phyloP scores from a whole-genome alignment of 106 monocot genomes.

The Triglochin maritima region DNA sequence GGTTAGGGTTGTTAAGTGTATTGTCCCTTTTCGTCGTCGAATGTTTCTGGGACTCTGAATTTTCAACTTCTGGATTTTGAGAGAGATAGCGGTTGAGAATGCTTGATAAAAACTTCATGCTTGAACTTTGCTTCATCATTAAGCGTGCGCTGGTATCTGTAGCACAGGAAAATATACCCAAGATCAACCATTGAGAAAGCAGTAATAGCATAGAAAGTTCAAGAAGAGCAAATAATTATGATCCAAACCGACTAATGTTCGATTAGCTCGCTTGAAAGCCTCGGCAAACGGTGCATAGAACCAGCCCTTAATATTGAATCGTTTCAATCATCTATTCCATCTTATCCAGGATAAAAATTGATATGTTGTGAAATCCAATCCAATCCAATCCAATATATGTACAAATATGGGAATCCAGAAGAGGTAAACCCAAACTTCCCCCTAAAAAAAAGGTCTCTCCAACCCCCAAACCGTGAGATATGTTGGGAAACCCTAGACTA shows the following conservation, averaged over 20 bases:
- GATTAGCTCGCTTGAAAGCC: no score
- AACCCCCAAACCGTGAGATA: background rate
- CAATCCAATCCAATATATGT: no score
- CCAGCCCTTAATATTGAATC: no score
- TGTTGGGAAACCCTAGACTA: background rate
- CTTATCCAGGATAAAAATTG: no score
- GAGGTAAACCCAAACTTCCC: background rate
- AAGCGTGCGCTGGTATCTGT: conserved; percentile 24
- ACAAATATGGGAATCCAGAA: conserved; percentile 3
- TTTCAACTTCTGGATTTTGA: conserved; percentile 7
- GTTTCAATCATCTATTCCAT: no score
- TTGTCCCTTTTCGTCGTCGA: conserved; percentile 5
- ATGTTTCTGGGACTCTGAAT: background rate
- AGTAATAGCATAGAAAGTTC: background rate
- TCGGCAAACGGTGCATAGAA: no score
- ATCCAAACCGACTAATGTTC: no score
- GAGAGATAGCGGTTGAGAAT: conserved; percentile 27
- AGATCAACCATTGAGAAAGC: background rate
- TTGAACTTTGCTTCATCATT: conserved; percentile 16
- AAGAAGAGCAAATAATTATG: background rate
- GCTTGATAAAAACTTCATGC: conserved; percentile 10
- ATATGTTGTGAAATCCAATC: no score
- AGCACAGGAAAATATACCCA: background rate
- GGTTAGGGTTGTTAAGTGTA: background rate
- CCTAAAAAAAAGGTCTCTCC: background rate